Base-by-base conservation (phyloP, 495 filamentous ascomycete species). In the Xylona heveae region DNA sequence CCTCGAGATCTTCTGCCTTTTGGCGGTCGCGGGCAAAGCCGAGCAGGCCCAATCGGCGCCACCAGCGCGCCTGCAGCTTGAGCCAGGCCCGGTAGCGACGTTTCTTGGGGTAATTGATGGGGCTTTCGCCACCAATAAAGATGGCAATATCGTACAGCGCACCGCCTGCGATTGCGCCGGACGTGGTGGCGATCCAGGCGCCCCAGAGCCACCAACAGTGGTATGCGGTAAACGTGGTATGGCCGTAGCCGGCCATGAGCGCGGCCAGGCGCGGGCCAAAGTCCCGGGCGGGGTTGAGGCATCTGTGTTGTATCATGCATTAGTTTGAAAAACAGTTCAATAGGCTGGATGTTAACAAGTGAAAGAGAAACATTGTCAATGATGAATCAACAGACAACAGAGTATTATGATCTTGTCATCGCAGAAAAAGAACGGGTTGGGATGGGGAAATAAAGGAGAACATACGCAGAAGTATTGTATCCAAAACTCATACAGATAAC, bases 381-480 rank as follows among this genome's bases (percentile, higher is more conserved):
- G 24, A 54, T 40, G 33, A 62, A 62, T 6, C 62, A 62, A 6
- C 50, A 59, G 31, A 38, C 36, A 10, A 45, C 14, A 5, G 62
- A 50, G 1, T n/a, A n/a, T n/a, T n/a, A n/a, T n/a, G n/a, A n/a
- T n/a, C n/a, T n/a, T n/a, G n/a, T n/a, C n/a, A n/a, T n/a, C n/a
- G n/a, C n/a, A n/a, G n/a, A 54, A 48, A 19, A 64, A 46, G 45
- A 66, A 65, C 7, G 61, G 62, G 40, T 66, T 66, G 4, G 60
- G 59, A 1, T 60, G 61, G 40, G 64, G 62, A 34, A 66, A 35
- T 41, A 32, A 26, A 27, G 25, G 19, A 16, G 18, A 9, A 36
- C 49, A 26, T 34, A 48, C 52, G 38, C 65, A 57, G 46, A 62
- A 65, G 38, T 39, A 47, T 38, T 64, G 58, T 13, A 61, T 19